These are phyloP conservation scores for Phaeotremella fagi DNA, from an alignment of 768 basidiomycete genomes.

Conservation along the genomic window DNA sequence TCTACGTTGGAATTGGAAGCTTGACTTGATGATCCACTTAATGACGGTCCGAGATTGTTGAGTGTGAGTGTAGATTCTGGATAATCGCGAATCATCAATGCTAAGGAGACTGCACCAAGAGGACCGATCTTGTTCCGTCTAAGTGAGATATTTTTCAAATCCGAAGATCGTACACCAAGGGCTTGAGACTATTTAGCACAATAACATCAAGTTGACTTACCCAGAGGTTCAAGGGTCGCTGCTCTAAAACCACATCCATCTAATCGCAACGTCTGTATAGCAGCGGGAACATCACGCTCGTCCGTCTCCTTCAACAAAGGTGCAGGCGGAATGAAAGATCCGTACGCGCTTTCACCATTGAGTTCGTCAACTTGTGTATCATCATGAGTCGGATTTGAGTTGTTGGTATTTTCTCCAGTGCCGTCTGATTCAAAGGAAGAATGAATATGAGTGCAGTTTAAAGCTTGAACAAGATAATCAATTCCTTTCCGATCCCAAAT, in stretches of 20 bases:
- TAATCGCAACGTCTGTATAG: constrained; percentile 69
- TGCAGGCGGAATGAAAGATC: constrained; percentile 43
- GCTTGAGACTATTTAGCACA: constrained; percentile 51
- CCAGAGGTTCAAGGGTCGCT: constrained; percentile 69
- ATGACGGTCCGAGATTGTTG: constrained; percentile 37
- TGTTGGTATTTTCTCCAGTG: neutral
- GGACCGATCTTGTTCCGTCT: constrained; percentile 80
- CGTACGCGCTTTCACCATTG: constrained; percentile 11
- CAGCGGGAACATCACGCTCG: constrained; percentile 17
- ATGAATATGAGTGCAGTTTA: constrained; percentile 50
- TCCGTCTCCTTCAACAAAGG: constrained; percentile 43
- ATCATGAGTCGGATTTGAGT: neutral
- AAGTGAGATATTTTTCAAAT: constrained; percentile 80
- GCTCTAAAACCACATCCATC: constrained; percentile 79
- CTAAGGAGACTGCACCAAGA: constrained; percentile 82
- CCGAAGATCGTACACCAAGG: constrained; percentile 74
- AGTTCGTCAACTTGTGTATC: neutral
- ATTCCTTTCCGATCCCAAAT: constrained; percentile 74
- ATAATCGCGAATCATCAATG: constrained; percentile 95
- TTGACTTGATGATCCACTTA: constrained; percentile 28
- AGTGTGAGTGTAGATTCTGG: constrained; percentile 61
- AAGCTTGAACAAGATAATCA: constrained; percentile 70
- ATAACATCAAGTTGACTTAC: constrained; percentile 52
- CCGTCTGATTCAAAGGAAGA: neutral
- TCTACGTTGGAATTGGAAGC: neutral